Conservation (phyloP, 2,329 filamentous ascomycete species). For the Amylocarpus encephaloides region DNA sequence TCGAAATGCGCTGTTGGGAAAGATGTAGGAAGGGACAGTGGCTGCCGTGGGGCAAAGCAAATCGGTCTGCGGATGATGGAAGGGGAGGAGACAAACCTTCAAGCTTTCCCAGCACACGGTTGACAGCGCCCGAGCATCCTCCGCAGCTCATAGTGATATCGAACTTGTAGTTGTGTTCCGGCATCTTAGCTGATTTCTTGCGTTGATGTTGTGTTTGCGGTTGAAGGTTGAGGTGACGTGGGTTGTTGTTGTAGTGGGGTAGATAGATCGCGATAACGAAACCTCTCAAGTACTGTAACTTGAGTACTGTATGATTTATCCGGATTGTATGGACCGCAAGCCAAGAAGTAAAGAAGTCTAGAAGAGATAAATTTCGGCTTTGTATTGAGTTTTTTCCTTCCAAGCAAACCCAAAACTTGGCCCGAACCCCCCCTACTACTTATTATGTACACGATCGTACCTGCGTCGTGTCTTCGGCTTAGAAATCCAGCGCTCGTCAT, state of each 20-base stretch:
- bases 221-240: neutral
- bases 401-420: too few relatives aligned
- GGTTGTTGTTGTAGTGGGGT: neutral
- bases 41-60: conserved; percentile 1
- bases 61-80: conserved; percentile 3
- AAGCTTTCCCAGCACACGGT: conserved; percentile 86
- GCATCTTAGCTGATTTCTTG: conserved; percentile 31
- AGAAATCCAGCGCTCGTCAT: neutral
- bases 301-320: too few relatives aligned
- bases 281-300: too few relatives aligned
- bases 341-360: too few relatives aligned
- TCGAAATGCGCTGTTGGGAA: neutral
- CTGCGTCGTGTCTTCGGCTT: neutral
- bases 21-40: neutral
- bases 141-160: conserved; percentile 90
- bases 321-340: too few relatives aligned
- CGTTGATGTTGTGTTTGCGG: neutral
- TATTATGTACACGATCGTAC: too few relatives aligned
- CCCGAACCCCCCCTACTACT: too few relatives aligned
- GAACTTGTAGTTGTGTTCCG: conserved; percentile 88
- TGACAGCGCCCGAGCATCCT: conserved; percentile 91
- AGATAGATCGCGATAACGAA: neutral
- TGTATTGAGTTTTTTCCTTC: too few relatives aligned
- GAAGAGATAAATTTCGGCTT: too few relatives aligned
- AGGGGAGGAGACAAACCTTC: conserved; percentile 54